These are phyloP conservation scores for Raphanus raphanistrum DNA, from an alignment of 345 rosid species.

Conservation along the genomic window DNA sequence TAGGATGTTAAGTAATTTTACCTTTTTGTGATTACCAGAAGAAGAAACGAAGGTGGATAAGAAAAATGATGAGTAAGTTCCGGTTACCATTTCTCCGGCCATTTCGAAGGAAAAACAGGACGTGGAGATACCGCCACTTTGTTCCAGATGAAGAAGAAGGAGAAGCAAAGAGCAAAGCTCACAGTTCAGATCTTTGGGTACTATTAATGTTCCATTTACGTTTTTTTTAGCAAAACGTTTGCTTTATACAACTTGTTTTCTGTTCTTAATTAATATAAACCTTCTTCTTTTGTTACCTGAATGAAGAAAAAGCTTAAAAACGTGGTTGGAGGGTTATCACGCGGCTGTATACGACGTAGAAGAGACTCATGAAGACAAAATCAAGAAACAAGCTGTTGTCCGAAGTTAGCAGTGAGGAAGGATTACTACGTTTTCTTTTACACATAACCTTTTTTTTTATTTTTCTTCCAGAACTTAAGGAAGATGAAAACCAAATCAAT, in stretches of 20 bases:
- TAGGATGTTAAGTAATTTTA: background rate
- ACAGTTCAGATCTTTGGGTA: slow-evolving; percentile 34
- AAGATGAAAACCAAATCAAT: slow-evolving; percentile 26
- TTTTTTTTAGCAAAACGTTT: too few relatives aligned
- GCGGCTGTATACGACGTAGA: slow-evolving; percentile 30
- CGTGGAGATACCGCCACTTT: slow-evolving; percentile 24
- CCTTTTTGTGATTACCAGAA: slow-evolving; percentile 1
- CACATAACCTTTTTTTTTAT: slow-evolving; percentile 10
- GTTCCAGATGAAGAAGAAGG: slow-evolving; percentile 35
- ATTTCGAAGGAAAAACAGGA: slow-evolving; percentile 21
- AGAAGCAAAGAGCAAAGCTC: slow-evolving; percentile 18
- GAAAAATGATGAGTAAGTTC: slow-evolving; percentile 28
- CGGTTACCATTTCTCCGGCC: slow-evolving; percentile 13
- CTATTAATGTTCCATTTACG: background rate
- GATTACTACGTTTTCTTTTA: background rate
- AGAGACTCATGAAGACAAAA: slow-evolving; percentile 21
- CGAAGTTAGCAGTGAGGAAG: background rate
- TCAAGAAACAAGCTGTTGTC: background rate
- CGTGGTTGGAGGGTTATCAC: slow-evolving; percentile 32
- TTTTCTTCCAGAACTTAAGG: slow-evolving; percentile 20
- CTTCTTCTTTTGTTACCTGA: background rate
- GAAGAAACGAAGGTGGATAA: slow-evolving; percentile 27
- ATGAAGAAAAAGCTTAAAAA: slow-evolving; percentile 30
- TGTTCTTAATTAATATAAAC: too few relatives aligned
- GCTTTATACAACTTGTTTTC: too few relatives aligned